A percentile compares a stretch with the other conserved stretches of the same genome.
Conservation (phyloP, 176 grass and related monocot genomes). For the Poa pratensis region DNA sequence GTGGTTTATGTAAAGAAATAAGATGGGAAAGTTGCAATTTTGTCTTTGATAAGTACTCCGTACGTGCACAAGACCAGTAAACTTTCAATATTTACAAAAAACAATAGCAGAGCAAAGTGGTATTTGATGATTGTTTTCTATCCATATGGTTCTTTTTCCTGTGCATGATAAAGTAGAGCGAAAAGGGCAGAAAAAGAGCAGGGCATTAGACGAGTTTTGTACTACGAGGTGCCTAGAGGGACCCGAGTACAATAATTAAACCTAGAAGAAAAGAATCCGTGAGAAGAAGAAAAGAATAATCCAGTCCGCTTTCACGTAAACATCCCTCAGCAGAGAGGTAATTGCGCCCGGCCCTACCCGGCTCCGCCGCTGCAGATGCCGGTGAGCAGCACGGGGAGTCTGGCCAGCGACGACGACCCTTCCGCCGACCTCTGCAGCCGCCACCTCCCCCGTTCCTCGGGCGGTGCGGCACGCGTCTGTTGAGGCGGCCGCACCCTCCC, state of each 20-base stretch:
- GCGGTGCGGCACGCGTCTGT: not conserved
- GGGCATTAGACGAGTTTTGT: not conserved
- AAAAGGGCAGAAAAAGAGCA: not conserved
- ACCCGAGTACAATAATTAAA: no score
- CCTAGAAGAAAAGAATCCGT: not conserved
- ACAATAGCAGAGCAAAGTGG: no score
- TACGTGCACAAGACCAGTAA: no score
- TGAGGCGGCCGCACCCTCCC: slow-evolving; percentile 62
- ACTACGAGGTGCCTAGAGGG: no score
- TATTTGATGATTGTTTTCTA: not conserved
- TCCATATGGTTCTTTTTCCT: not conserved
- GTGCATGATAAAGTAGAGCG: not conserved
- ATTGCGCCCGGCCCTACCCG: slow-evolving; percentile 25
- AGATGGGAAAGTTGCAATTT: no score
- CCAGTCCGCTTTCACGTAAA: no score
- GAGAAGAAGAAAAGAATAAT: no score
- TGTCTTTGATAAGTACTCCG: no score
- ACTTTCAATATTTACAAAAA: no score
- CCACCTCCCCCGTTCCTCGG: slow-evolving; percentile 44
- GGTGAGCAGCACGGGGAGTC: slow-evolving; percentile 74
- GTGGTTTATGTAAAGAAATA: no score
- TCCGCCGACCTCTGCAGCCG: slow-evolving; percentile 39
- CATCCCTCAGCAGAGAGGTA: no score
- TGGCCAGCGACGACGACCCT: slow-evolving; percentile 33
- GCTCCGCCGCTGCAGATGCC: slow-evolving; percentile 85